Conservation (phyloP, 2,329 filamentous ascomycete genomes). For the Paecilomyces sp. region DNA sequence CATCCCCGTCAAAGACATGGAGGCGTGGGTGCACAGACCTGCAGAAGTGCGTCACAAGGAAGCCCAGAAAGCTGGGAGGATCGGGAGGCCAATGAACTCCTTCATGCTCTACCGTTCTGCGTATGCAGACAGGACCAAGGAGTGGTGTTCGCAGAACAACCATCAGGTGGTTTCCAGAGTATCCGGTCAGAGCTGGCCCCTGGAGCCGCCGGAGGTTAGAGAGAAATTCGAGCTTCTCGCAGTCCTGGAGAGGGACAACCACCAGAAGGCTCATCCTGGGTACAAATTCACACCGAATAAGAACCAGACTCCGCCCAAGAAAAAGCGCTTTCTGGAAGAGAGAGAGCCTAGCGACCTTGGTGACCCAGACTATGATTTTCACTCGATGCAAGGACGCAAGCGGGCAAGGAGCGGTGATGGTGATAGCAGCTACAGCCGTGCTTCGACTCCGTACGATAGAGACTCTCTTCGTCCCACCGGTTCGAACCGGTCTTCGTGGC, state of each 20-base stretch:
- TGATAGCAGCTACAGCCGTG: constrained; percentile 24
- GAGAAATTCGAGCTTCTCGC: constrained; percentile 73
- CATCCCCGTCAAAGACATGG: constrained; percentile 69
- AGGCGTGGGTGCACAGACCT: constrained; percentile 67
- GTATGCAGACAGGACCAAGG: constrained; percentile 79
- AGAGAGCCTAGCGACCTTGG: constrained; percentile 35
- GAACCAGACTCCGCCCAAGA: constrained; percentile 41
- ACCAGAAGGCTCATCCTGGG: constrained; percentile 73
- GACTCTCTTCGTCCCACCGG: constrained; percentile 14
- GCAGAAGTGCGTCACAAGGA: constrained; percentile 60
- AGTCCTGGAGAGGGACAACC: constrained; percentile 73
- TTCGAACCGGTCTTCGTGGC: constrained; percentile 44
- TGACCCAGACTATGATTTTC: constrained; percentile 14
- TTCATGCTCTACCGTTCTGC: constrained; percentile 97
- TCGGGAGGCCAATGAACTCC: constrained; percentile 92
- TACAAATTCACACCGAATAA: constrained; percentile 95
- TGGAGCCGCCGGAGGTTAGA: constrained; percentile 67
- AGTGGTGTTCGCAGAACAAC: constrained; percentile 76
- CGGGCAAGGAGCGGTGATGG: constrained; percentile 19
- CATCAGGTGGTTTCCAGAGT: constrained; percentile 86
- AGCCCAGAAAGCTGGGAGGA: constrained; percentile 65
- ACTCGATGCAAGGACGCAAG: constrained; percentile 13
- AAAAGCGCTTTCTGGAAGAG: constrained; percentile 37
- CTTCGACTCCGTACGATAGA: constrained; percentile 27
- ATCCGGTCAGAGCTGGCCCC: constrained; percentile 78